Conservation (phyloP, 2,329 filamentous ascomycete genomes). For the Aspergillus sergii region DNA sequence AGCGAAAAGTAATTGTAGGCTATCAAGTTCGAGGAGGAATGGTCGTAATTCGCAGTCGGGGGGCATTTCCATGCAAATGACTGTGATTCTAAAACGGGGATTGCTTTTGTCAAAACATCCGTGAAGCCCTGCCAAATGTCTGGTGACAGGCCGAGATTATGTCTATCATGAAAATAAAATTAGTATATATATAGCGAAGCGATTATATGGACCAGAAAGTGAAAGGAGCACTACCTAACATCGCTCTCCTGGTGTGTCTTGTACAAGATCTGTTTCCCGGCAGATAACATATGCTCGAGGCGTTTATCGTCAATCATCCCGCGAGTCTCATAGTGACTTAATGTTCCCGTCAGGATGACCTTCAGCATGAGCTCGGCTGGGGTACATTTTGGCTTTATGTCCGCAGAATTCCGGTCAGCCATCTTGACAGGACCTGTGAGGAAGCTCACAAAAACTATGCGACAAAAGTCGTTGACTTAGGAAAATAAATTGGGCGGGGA, state of each 20-base stretch:
- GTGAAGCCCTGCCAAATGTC: slow-evolving; percentile 64
- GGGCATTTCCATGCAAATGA: slow-evolving; percentile 64
- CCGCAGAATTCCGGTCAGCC: slow-evolving; percentile 32
- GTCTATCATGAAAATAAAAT: slow-evolving; percentile 38
- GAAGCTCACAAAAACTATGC: neutral
- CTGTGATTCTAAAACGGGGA: slow-evolving; percentile 63
- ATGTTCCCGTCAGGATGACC: slow-evolving; percentile 49
- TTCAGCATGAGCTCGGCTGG: slow-evolving; percentile 53
- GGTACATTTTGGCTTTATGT: slow-evolving; percentile 42
- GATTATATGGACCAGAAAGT: neutral
- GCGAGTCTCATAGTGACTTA: slow-evolving; percentile 62
- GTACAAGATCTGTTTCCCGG: slow-evolving; percentile 62
- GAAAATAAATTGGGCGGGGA: slow-evolving; percentile 15
- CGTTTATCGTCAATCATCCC: slow-evolving; percentile 63
- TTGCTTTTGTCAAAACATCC: slow-evolving; percentile 59
- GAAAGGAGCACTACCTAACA: slow-evolving; percentile 45
- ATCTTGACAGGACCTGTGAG: slow-evolving; percentile 26
- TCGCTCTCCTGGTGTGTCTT: slow-evolving; percentile 60
- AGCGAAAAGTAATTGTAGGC: slow-evolving; percentile 61
- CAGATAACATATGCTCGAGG: slow-evolving; percentile 59
- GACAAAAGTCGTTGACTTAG: neutral
- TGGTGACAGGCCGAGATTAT: slow-evolving; percentile 59
- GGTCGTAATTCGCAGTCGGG: slow-evolving; percentile 58
- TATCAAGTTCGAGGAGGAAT: slow-evolving; percentile 62
- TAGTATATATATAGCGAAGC: slow-evolving; percentile 3